These are phyloP conservation scores for Chaetomiaceae sp. DNA, from an alignment of 2,329 filamentous ascomycete genomes.

Conservation along the genomic window DNA sequence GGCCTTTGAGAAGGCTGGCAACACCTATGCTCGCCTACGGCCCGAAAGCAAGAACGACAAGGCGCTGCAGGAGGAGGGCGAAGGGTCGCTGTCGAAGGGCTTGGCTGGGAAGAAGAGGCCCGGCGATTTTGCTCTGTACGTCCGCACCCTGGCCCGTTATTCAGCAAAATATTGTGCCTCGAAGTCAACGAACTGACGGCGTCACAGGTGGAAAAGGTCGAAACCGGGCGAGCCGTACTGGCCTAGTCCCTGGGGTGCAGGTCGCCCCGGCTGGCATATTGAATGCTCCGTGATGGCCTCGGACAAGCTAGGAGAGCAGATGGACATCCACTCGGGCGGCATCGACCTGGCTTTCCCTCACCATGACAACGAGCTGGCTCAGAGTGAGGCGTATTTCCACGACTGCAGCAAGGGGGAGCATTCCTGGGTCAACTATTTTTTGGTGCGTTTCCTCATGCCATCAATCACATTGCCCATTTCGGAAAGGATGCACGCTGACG, in stretches of 20 bases:
- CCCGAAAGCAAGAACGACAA: constrained; percentile 83
- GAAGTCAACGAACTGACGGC: neutral
- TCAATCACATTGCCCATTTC: too few relatives aligned
- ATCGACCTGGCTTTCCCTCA: constrained; percentile 89
- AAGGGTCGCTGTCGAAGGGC: constrained; percentile 67
- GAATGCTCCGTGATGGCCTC: constrained; percentile 96
- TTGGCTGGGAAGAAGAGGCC: constrained; percentile 63
- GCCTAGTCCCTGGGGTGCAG: constrained; percentile 80
- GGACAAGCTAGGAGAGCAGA: constrained; percentile 72
- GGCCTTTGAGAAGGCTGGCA: constrained; percentile 76
- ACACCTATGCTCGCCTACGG: constrained; percentile 77
- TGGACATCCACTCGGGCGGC: constrained; percentile 91
- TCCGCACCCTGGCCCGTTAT: neutral
- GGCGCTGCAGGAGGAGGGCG: constrained; percentile 78
- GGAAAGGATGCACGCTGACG: neutral
- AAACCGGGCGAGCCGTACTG: constrained; percentile 90
- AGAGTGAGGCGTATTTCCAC: constrained; percentile 74
- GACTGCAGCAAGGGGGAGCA: constrained; percentile 26
- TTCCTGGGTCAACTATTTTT: constrained; percentile 80
- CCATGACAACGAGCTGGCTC: constrained; percentile 87
- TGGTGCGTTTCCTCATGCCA: constrained; percentile 32
- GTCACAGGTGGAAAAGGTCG: constrained; percentile 63
- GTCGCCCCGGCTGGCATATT: constrained; percentile 92
- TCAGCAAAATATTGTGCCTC: neutral
- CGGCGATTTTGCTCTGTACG: constrained; percentile 79